Percentiles rank a stretch among this genome's conserved stretches.
Evolutionary conservation across 1,139 yeast genomes (phyloP).

Genomic region (Meyerozyma smithsonii): DNA sequence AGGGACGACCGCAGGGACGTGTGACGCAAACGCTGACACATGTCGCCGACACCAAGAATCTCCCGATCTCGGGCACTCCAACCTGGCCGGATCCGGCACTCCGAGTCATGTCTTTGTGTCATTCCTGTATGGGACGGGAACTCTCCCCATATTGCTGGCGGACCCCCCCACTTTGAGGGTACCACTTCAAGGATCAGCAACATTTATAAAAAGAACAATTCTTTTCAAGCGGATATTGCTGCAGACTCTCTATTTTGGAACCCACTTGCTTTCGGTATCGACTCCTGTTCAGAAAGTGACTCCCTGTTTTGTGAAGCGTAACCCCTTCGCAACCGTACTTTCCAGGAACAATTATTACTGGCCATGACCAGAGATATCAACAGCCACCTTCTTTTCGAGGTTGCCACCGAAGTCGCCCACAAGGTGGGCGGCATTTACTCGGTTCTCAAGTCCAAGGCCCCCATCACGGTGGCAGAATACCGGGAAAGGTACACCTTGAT

Average conservation of each 20-base stretch:
- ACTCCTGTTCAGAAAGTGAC: neutral
- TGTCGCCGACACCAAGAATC: too few relatives aligned
- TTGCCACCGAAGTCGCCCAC: slow-evolving; percentile 97
- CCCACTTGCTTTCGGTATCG: neutral
- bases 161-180: neutral
- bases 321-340: slow-evolving; percentile 1
- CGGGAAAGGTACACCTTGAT: slow-evolving; percentile 79
- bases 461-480: slow-evolving; percentile 92
- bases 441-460: slow-evolving; percentile 93
- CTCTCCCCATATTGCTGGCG: slow-evolving; percentile 1
- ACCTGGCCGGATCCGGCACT: neutral
- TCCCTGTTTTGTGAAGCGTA: neutral
- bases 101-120: slow-evolving; percentile 1
- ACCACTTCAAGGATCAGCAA: neutral
- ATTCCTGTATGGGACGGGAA: neutral
- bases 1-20: too few relatives aligned
- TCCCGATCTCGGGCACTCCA: too few relatives aligned
- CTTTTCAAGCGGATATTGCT: neutral
- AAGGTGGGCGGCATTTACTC: slow-evolving; percentile 97
- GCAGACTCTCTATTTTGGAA: neutral
- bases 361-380: slow-evolving; percentile 69
- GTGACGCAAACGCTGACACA: too few relatives aligned
- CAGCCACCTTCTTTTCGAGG: slow-evolving; percentile 85
- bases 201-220: neutral
- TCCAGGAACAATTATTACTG: neutral